A percentile compares a stretch with the other conserved stretches of the same genome.
Evolutionary conservation across 2,329 filamentous ascomycete species (phyloP).

Genomic region (Epichloe elymi): DNA sequence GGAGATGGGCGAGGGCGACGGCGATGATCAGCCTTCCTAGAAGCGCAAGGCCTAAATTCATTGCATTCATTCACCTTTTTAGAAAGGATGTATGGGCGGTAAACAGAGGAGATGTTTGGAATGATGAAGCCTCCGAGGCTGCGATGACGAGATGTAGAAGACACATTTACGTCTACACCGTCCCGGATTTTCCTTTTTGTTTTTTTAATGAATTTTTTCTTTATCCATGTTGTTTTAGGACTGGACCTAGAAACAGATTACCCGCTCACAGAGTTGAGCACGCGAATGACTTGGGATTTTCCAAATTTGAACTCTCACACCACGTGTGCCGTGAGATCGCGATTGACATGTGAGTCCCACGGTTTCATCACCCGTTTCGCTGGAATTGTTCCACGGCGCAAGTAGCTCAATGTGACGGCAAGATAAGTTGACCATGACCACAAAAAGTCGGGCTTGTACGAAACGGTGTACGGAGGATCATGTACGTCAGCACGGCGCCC

Average conservation of each 20-base stretch:
- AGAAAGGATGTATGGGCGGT: background rate
- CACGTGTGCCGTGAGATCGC: background rate
- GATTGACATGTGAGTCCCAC: too few species aligned
- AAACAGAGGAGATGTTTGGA: background rate
- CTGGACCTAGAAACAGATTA: constrained; percentile 2
- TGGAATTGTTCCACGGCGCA: too few species aligned
- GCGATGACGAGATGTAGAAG: background rate
- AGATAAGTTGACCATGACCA: too few species aligned
- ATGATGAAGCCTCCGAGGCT: background rate
- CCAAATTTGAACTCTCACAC: background rate
- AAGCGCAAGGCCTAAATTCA: constrained; percentile 27
- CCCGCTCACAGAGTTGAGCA: constrained; percentile 6
- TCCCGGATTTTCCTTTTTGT: constrained; percentile 8
- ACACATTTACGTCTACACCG: background rate
- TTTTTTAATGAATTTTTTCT: background rate
- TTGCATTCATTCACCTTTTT: too few species aligned
- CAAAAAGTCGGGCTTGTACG: too few species aligned
- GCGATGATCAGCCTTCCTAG: constrained; percentile 30
- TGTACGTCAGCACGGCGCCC: too few species aligned
- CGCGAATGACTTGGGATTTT: background rate
- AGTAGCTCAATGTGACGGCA: too few species aligned
- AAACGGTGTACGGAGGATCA: too few species aligned
- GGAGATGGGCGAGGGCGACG: constrained; percentile 35
- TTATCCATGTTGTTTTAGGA: background rate
- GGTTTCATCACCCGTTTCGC: too few species aligned